A percentile compares a stretch with the other conserved stretches of the same genome.
Conservation (phyloP, 441 rosid species). For the Biscutella laevigata region DNA sequence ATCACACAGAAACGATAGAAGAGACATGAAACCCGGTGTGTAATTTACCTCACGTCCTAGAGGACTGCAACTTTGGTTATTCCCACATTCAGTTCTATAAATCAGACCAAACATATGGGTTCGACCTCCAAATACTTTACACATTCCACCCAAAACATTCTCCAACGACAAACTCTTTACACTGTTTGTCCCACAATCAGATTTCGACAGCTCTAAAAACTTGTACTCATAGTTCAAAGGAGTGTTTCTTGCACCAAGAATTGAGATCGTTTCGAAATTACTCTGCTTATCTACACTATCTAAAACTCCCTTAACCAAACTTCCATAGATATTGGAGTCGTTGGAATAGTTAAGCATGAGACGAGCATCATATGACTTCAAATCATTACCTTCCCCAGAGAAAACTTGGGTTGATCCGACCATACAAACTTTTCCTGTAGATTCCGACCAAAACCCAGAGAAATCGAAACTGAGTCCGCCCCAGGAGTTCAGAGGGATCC, state of each 20-base stretch:
- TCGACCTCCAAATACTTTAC: conserved; percentile 26
- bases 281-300: conserved; percentile 37
- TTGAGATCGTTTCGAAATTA: conserved; percentile 46
- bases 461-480: conserved; percentile 34
- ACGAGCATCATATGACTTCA: conserved; percentile 32
- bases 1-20: conserved; percentile 36
- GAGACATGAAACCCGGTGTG: conserved; percentile 38
- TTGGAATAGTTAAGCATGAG: conserved; percentile 54
- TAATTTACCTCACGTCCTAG: conserved; percentile 21
- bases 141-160: conserved; percentile 30
- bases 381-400: conserved; percentile 24
- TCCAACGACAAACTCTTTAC: conserved; percentile 29
- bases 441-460: conserved; percentile 62
- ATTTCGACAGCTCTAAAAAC: conserved; percentile 34
- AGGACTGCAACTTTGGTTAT: conserved; percentile 37
- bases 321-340: conserved; percentile 38
- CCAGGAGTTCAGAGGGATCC: conserved; percentile 25
- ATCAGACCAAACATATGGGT: conserved; percentile 38
- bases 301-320: conserved; percentile 53
- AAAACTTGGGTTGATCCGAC: conserved; percentile 53
- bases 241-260: conserved; percentile 44
- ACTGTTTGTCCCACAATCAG: conserved; percentile 23
- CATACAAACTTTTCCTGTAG: conserved; percentile 69
- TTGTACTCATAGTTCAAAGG: conserved; percentile 44
- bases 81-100: conserved; percentile 38